A percentile compares a stretch with the other conserved stretches of the same genome.
Evolutionary conservation across 2,329 filamentous ascomycete species (phyloP).

Genomic region (Beauveria sp.): DNA sequence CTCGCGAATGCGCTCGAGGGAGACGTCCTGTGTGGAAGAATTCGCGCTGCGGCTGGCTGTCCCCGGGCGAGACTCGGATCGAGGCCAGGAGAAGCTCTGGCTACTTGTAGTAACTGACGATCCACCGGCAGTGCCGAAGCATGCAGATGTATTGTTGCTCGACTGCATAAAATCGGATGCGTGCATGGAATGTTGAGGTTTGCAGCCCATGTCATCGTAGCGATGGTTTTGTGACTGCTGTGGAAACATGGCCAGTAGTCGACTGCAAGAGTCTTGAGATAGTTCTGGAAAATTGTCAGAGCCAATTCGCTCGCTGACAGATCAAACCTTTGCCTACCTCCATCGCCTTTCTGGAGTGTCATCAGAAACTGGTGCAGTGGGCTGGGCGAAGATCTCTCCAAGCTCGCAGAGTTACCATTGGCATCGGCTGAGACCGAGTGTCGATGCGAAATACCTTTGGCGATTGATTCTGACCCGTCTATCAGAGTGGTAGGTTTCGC

Average conservation of each 20-base stretch:
- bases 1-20: not conserved
- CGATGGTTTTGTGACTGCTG: not conserved
- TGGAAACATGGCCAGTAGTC: not conserved
- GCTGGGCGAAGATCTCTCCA: not conserved
- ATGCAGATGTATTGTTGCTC: not conserved
- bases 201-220: not conserved
- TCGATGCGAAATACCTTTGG: not conserved
- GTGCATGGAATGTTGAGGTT: not conserved
- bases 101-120: not conserved
- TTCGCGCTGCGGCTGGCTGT: not conserved
- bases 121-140: not conserved
- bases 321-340: not conserved
- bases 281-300: not conserved
- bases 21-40: not conserved
- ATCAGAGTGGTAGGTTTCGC: not conserved
- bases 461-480: not conserved
- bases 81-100: conserved; percentile 1
- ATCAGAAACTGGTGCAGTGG: not conserved
- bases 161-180: not conserved
- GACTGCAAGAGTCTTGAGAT: not conserved
- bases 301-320: not conserved
- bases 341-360: not conserved
- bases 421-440: not conserved
- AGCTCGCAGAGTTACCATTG: not conserved
- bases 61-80: not conserved